phyloP scores from a whole-genome alignment of 2,329 filamentous ascomycete species.

The Anisogramma anomala region DNA sequence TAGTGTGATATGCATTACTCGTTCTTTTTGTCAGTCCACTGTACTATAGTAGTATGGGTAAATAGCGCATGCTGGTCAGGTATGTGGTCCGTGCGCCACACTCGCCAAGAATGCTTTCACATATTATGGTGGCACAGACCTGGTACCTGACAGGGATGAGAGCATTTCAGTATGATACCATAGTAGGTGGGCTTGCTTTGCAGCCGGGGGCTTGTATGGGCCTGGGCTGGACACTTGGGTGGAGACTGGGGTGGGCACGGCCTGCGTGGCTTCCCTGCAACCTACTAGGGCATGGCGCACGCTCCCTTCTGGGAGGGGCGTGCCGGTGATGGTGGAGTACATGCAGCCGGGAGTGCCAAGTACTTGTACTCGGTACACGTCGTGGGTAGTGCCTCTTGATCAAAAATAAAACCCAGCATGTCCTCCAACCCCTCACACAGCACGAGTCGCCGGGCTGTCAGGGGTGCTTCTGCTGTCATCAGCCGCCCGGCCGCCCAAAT shows the following conservation, averaged over 20 bases:
- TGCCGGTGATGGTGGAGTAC: background rate
- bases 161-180: no score
- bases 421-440: background rate
- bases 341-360: slow-evolving; percentile 1
- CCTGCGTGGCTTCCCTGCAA: slow-evolving; percentile 2
- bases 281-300: slow-evolving; percentile 14
- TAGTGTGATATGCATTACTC: no score
- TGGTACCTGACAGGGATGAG: no score
- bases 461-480: slow-evolving; percentile 6
- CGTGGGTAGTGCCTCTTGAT: background rate
- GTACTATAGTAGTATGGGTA: no score
- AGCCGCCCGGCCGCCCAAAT: slow-evolving; percentile 11
- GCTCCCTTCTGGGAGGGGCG: slow-evolving; percentile 13
- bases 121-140: no score
- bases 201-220: background rate
- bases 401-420: background rate
- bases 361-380: slow-evolving; percentile 10
- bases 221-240: no score
- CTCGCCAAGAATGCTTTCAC: no score
- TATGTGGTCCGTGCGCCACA: no score
- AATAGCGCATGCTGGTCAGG: no score
- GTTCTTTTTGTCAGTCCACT: no score
- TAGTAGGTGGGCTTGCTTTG: background rate
- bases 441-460: slow-evolving; percentile 14
- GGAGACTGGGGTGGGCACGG: background rate